Evolutionary conservation across 768 basidiomycete species (phyloP), one percentile per base, ranked within the genome.

Genomic region (Tylopilus sp.): DNA sequence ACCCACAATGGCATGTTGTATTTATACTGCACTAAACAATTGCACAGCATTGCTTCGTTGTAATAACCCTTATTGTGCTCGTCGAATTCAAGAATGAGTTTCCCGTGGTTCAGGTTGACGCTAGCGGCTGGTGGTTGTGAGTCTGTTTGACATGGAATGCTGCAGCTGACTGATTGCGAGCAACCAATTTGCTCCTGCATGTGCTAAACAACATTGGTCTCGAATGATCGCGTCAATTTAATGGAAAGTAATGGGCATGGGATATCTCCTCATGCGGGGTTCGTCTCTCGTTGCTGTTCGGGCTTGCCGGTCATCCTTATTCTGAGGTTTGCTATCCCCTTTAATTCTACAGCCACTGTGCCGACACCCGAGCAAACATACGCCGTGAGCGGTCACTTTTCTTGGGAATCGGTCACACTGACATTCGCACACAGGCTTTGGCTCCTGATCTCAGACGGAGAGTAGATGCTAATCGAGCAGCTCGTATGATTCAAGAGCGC

Each of bases 251-350:
- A 75, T 80, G 71, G 74, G 77, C 37, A 60, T 78, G 54, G 84
- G 84, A 31, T 85, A 83, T 67, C 56, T 72, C 47, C 65, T 80
- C 50, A 86, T 86, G 84, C 81, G 76, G 70, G 78, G 84, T 84
- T 64, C 62, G 71, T 61, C 54, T 33, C 54, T 45, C 52, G 48
- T 48, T 55, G 29, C 52, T 50, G 45, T 58, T 34, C 47, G 24
- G 34, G 28, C 17, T 12, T 31, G 43, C 33, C 48, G 29, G 52
- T 6, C 36, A 6, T 53, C 22, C 19, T 52, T 31, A 26, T 42
- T 28, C 34, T 33, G 42, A 29, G 22, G 41, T 12, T 6, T n/a
- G 38, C 16, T 44, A 41, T 36, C 52, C 45, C 25, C 13, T 28
- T 38, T n/a, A n/a, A n/a, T n/a, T 50, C 45, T 44, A 28, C 48